phyloP scores from a whole-genome alignment of 2,329 filamentous ascomycete species.

The Diaporthe vaccinii region DNA sequence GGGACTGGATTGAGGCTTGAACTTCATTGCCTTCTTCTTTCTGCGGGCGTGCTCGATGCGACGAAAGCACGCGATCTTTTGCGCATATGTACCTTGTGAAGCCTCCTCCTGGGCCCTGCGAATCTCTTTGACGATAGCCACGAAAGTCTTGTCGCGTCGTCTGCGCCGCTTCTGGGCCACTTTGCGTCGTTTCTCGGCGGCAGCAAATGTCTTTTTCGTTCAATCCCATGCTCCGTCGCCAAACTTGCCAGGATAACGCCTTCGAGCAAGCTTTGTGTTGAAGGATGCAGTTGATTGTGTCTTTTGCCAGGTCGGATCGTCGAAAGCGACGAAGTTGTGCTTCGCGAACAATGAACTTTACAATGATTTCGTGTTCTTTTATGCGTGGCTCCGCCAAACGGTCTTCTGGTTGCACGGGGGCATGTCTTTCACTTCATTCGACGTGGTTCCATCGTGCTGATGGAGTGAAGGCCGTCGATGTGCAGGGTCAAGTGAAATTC shows the following conservation, averaged over 20 bases:
- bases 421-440: not conserved
- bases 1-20: not conserved
- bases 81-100: not conserved
- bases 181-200: not conserved
- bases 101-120: not conserved
- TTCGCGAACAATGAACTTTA: not conserved
- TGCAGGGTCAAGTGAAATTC: too few species aligned
- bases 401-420: too few species aligned
- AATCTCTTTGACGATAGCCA: not conserved
- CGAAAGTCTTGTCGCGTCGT: not conserved
- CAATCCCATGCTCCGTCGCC: not conserved
- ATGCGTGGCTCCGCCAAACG: not conserved
- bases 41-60: not conserved
- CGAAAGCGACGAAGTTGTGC: not conserved
- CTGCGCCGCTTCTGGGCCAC: too few species aligned
- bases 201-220: accelerated
- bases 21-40: not conserved
- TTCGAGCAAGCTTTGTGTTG: not conserved
- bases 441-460: not conserved
- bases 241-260: not conserved
- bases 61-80: not conserved
- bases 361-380: not conserved
- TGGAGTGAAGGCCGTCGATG: not conserved
- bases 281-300: not conserved
- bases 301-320: not conserved